Evolutionary conservation across 257 asterid species (phyloP), one percentile per base, ranked within the genome.

Genomic region (Capsicum rhomboideum): DNA sequence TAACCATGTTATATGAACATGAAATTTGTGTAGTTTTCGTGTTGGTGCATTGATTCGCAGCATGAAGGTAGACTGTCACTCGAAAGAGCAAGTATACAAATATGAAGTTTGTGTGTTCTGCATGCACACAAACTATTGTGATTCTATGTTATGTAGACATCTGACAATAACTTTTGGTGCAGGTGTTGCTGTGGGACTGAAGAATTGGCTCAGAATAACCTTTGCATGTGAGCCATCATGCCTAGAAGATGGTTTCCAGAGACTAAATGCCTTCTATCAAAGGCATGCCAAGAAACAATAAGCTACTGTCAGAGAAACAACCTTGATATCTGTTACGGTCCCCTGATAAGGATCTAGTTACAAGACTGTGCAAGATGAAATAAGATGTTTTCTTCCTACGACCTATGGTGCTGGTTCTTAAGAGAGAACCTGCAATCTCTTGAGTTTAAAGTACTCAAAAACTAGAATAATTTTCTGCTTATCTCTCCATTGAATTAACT

Each of bases 191-290:
- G 90, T 95, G 26, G 98, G 99, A 58, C 87, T 90, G 79, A 92
- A 93, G 92, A 90, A 95, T 85, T 95, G 97, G 97, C 87, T 95
- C 17, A 91, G 99, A 10, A 34, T 95, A 67, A 87, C 98, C 50
- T 95, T 90, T 46, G 96, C 96, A 9, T 72, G 90, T 7, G 99
- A 95, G 86, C 91, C 93, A 82, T 90, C 95, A 81, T 89, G 88
- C 49, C 93, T 95, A 50, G 87, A 87, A 55, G 97, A 94, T 52
- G 97, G 94, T 28, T 82, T 95, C 28, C 79, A 54, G 71, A 87
- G 98, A 85, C 83, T 95, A 23, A 91, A 91, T 82, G 89, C 91
- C n/a, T 95, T 95, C 89, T 87, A 59, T 84, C 82, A 86, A 74
- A 92, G 95, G 80, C 91, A 95, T 18, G 88, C 91, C 71, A 95